phyloP scores from a whole-genome alignment of 352 stramenopile species.

The Pythium oligandrum region DNA sequence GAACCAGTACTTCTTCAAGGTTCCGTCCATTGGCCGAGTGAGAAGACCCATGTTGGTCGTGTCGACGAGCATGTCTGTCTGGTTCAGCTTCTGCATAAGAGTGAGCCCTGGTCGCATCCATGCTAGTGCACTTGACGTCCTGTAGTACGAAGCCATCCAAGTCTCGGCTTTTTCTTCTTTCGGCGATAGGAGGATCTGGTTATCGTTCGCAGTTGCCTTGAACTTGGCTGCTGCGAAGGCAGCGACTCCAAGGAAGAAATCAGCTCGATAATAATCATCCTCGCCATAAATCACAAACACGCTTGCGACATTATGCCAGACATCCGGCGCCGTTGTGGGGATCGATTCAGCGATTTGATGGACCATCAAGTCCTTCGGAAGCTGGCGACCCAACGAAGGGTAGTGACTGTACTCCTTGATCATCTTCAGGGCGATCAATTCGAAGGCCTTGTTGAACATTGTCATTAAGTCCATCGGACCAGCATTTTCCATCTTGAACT shows the following conservation, averaged over 20 bases:
- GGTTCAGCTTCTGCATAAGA: constrained; percentile 4
- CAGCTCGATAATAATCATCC: too few relatives aligned
- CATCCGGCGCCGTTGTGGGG: too few relatives aligned
- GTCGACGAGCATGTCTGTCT: not conserved
- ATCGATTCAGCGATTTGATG: not conserved
- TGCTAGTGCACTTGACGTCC: constrained; percentile 8
- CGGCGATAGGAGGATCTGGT: not conserved
- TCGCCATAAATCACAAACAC: too few relatives aligned
- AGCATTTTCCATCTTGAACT: constrained; percentile 4
- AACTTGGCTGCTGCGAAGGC: constrained; percentile 8
- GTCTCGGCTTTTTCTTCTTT: constrained; percentile 1
- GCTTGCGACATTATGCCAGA: too few relatives aligned
- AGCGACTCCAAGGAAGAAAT: not conserved
- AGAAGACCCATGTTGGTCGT: not conserved
- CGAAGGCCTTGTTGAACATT: constrained; percentile 4
- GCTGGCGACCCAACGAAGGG: not conserved
- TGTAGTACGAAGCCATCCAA: constrained; percentile 10
- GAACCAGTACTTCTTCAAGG: constrained; percentile 1
- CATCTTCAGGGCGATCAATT: constrained; percentile 7
- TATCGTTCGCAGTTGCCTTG: not conserved
- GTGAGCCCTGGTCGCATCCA: not conserved
- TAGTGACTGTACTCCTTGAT: constrained; percentile 1
- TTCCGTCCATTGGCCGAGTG: not conserved
- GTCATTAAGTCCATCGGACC: not conserved
- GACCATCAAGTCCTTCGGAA: constrained; percentile 3